Evolutionary conservation across 768 basidiomycete species (phyloP).

Genomic region (Kwoniella heveanensis): DNA sequence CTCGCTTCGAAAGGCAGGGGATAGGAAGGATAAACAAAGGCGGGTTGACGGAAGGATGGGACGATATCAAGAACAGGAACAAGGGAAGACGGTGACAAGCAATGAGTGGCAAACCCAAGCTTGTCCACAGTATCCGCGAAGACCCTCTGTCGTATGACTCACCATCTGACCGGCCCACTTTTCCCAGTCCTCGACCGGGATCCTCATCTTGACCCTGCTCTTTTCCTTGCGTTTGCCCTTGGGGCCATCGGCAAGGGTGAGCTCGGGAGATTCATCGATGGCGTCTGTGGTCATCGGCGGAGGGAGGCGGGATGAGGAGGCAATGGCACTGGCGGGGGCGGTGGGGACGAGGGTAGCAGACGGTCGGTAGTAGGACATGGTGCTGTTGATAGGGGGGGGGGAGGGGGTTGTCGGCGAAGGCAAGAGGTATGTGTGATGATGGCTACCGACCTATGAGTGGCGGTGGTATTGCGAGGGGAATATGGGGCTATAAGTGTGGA

Average conservation of each 20-base stretch:
- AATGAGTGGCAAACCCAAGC: conserved; percentile 1
- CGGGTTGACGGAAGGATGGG: not conserved
- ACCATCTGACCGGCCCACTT: conserved; percentile 19
- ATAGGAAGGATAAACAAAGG: not conserved
- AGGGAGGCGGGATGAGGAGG: conserved; percentile 15
- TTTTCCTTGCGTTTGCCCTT: conserved; percentile 9
- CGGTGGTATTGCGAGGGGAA: not conserved
- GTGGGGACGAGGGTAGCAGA: not conserved
- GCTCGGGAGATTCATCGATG: not conserved
- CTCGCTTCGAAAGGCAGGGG: too few relatives aligned
- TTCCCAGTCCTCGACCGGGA: conserved; percentile 14
- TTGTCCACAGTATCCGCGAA: not conserved
- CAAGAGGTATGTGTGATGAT: too few relatives aligned
- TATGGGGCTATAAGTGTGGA: not conserved
- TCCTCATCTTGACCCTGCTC: conserved; percentile 14
- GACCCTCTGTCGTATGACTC: not conserved
- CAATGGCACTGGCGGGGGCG: conserved; percentile 9
- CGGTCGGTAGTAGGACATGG: conserved; percentile 23
- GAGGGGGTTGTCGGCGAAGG: not conserved
- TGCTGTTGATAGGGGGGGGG: not conserved
- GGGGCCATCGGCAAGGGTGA: not conserved
- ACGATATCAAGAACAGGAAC: not conserved
- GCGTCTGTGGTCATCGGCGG: not conserved
- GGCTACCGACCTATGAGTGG: too few relatives aligned
- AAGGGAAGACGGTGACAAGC: not conserved